Conservation (phyloP, 495 filamentous ascomycete genomes). For the Aspergillus incahuasiensis region DNA sequence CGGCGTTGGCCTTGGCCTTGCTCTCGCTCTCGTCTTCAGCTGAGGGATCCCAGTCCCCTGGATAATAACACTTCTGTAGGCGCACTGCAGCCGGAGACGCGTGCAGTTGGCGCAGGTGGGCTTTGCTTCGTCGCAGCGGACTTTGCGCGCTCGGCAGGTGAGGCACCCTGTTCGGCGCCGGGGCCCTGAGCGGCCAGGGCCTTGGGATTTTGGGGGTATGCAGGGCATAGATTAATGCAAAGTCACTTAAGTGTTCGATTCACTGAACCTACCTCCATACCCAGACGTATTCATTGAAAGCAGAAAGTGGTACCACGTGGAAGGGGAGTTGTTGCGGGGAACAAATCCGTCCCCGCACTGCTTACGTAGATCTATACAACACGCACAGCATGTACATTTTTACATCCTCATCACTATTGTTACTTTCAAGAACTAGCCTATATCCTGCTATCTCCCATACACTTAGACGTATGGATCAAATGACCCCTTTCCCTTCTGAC, state of each 20-base stretch:
- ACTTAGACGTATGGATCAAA: slow-evolving; percentile 48
- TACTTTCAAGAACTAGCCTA: too few relatives aligned
- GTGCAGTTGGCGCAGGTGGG: slow-evolving; percentile 38
- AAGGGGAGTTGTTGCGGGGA: background rate
- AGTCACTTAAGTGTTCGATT: background rate
- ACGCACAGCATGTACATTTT: background rate
- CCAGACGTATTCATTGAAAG: background rate
- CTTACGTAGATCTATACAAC: background rate
- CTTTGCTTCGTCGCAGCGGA: slow-evolving; percentile 42
- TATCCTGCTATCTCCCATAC: slow-evolving; percentile 13
- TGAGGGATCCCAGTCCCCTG: slow-evolving; percentile 14
- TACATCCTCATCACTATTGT: too few relatives aligned
- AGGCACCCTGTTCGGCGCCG: slow-evolving; percentile 42
- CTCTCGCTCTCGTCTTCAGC: background rate
- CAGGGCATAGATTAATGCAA: slow-evolving; percentile 1
- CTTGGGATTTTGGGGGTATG: slow-evolving; percentile 33
- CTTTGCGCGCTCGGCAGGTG: slow-evolving; percentile 44
- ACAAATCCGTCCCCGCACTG: slow-evolving; percentile 3
- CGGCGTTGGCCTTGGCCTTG: too few relatives aligned
- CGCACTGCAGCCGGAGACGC: slow-evolving; percentile 32
- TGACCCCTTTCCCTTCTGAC: slow-evolving; percentile 57
- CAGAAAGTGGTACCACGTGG: background rate
- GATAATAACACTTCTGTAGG: slow-evolving; percentile 24
- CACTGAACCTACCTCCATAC: slow-evolving; percentile 1
- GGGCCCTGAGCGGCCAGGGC: slow-evolving; percentile 37